Evolutionary conservation across 75 land plant species (phyloP), one percentile per base, ranked within the genome.

Genomic region (Cupressus sempervirens): DNA sequence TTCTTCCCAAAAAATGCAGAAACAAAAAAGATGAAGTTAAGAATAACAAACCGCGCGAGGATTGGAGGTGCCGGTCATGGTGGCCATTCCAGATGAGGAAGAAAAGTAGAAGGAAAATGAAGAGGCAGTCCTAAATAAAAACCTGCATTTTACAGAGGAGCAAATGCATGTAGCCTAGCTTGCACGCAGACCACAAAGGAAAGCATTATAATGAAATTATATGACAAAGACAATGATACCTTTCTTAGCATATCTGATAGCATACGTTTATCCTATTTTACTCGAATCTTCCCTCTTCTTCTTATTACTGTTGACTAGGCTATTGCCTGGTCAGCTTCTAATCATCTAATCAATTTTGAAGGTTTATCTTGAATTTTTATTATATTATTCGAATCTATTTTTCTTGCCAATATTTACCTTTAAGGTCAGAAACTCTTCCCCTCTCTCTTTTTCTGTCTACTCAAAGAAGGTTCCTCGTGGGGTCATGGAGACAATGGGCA

Each of bases 41-140:
- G 74, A 72, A 23, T 6, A 13, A 72, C 35, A 32, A 72, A 72
- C 74, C 74, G 74, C 74, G 74, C 74, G 74, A 72, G 74, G 12
- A 72, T 72, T 72, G 32, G 74, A 72, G 74, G 74, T 72, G 74
- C 74, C 74, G 74, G 34, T 72, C 32, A 30, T 72, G 74, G 35
- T 72, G 15, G 74, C 74, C 74, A 68, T 72, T 62, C 13, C 35
- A 72, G 74, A 13, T 0, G 10, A 72, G 15, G 13, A 30, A 72
- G 15, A 72, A 12, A 30, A 32, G 11, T 3, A 68, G 35, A 30
- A 0, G 74, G 74, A 32, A 30, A 32, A 30, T 2, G 15, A 3
- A 0, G 36, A 30, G 74, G 15, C 35, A 1, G 74, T 36, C 74
- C 74, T 72, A 72, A 72, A 72, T 72, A 3, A 72, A 72, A 32